A percentile compares a stretch with the other conserved stretches of the same genome.
Evolutionary conservation across 768 basidiomycete genomes (phyloP).

Genomic region (Tylopilus sp.): DNA sequence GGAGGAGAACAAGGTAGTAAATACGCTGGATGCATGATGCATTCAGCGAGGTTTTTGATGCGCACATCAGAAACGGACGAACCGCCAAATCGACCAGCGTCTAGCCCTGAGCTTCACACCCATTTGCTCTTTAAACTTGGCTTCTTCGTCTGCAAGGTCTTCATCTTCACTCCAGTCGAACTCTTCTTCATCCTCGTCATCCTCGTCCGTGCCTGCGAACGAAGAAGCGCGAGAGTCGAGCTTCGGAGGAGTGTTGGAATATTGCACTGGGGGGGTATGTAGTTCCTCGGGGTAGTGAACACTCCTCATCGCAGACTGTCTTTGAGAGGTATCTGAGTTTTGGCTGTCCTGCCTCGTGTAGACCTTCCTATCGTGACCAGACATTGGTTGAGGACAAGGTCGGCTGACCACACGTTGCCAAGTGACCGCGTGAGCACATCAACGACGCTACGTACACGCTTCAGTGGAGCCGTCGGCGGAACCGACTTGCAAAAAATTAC

Average conservation of each 20-base stretch:
- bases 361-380: slow-evolving; percentile 12
- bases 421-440: slow-evolving; percentile 7
- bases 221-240: slow-evolving; percentile 41
- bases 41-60: background rate
- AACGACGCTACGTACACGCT: no score
- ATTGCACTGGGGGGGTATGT: slow-evolving; percentile 19
- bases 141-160: slow-evolving; percentile 67
- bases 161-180: slow-evolving; percentile 81
- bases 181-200: slow-evolving; percentile 51
- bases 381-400: slow-evolving; percentile 20
- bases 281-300: slow-evolving; percentile 56
- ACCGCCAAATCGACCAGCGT: slow-evolving; percentile 58
- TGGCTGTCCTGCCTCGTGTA: slow-evolving; percentile 11
- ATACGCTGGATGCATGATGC: slow-evolving; percentile 38
- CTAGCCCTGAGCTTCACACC: slow-evolving; percentile 42
- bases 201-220: slow-evolving; percentile 53
- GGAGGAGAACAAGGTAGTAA: slow-evolving; percentile 65
- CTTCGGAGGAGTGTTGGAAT: slow-evolving; percentile 29
- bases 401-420: slow-evolving; percentile 16
- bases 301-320: slow-evolving; percentile 30
- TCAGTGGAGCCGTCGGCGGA: slow-evolving; percentile 9
- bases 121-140: slow-evolving; percentile 60
- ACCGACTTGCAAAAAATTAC: no score
- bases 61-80: slow-evolving; percentile 18
- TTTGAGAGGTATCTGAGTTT: slow-evolving; percentile 11